phyloP scores from a whole-genome alignment of 2,329 filamentous ascomycete genomes.

The Cercospora brassicicola region DNA sequence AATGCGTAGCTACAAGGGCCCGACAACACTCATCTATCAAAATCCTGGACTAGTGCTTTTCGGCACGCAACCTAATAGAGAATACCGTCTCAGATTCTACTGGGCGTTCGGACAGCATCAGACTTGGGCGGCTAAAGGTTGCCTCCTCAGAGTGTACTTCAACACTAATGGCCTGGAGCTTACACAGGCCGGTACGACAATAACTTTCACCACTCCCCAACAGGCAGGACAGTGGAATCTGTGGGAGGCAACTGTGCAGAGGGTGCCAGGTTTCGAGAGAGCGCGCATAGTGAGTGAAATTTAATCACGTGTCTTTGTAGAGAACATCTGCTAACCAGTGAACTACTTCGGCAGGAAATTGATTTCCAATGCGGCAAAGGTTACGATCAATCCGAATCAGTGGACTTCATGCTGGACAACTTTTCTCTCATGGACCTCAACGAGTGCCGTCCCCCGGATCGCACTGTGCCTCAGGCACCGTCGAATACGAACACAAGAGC shows the following conservation, averaged over 20 bases:
- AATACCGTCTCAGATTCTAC: neutral
- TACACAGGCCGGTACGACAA: neutral
- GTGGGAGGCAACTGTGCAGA: constrained; percentile 1
- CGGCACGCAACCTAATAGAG: neutral
- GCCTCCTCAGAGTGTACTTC: neutral
- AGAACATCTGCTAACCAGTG: neutral
- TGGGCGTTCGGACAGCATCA: neutral
- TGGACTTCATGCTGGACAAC: constrained; percentile 3
- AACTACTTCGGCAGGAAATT: neutral
- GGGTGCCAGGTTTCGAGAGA: neutral
- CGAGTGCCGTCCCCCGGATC: neutral
- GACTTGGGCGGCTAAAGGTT: neutral
- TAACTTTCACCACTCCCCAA: neutral
- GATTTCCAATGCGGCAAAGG: neutral
- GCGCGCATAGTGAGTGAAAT: neutral
- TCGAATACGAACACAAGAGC: neutral
- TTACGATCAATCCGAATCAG: neutral
- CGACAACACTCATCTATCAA: neutral
- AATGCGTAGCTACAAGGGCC: neutral
- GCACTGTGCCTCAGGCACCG: neutral
- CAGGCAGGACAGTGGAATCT: neutral
- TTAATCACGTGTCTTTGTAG: neutral
- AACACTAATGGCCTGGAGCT: neutral
- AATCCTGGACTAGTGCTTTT: neutral
- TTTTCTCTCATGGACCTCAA: neutral